A percentile compares a stretch with the other conserved stretches of the same genome.
Evolutionary conservation across 805 yeast genomes (phyloP).

Genomic region (Wickerhamomyces subpelliculosus): DNA sequence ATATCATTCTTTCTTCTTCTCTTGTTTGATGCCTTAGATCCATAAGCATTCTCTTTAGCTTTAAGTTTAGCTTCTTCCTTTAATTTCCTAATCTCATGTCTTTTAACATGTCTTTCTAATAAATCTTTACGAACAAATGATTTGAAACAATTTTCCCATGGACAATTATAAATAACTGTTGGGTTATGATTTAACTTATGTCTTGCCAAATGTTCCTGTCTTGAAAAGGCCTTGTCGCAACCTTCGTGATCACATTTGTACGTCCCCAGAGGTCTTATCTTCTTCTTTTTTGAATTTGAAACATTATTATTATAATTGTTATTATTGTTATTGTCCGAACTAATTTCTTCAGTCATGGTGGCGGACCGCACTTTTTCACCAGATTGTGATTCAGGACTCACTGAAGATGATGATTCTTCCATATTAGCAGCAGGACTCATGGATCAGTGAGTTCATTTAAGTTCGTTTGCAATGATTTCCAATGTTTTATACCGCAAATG

Average conservation of each 20-base stretch:
- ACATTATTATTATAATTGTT: neutral
- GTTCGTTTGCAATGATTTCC: no score
- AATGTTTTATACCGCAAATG: no score
- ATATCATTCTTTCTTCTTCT: slow-evolving; percentile 5
- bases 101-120: slow-evolving; percentile 35
- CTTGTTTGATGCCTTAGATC: slow-evolving; percentile 7
- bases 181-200: slow-evolving; percentile 59
- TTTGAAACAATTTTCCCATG: slow-evolving; percentile 42
- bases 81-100: slow-evolving; percentile 31
- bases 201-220: slow-evolving; percentile 59
- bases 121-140: slow-evolving; percentile 60
- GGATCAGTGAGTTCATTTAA: no score
- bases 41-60: slow-evolving; percentile 3
- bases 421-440: no score
- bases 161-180: slow-evolving; percentile 46
- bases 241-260: slow-evolving; percentile 37
- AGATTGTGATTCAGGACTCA: neutral
- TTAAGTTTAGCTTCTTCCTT: slow-evolving; percentile 21
- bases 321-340: neutral
- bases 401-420: neutral
- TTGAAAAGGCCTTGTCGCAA: slow-evolving; percentile 49
- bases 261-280: slow-evolving; percentile 24
- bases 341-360: neutral
- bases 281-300: slow-evolving; percentile 13
- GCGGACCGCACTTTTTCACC: no score